Evolutionary conservation across 768 basidiomycete species (phyloP), one percentile per base, ranked within the genome.

Genomic region (Trichaptum fuscoviolaceum): DNA sequence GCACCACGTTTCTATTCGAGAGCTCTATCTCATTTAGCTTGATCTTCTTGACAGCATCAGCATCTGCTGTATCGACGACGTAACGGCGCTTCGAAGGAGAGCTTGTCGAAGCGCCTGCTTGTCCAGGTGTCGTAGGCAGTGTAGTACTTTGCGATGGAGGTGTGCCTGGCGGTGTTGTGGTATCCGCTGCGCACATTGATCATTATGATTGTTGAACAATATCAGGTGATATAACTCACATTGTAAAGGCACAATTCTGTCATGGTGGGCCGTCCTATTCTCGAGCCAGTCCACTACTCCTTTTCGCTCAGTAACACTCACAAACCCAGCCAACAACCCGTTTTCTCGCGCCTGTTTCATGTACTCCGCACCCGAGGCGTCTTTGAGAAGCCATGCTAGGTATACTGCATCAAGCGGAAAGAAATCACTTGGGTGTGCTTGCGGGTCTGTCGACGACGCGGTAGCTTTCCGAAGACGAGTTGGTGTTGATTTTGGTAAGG

Each of bases 21-120:
- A 95, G 81, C 75, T 95, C 90, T n/a, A 93, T 81, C 71, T 93
- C 90, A 66, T 85, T 86, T 73, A 80, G 79, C 73, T 80, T 84
- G 67, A 97, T 93, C 73, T 87, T 89, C 79, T 96, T 97, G 66
- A 96, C 95, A 24, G 89, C 83, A 63, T 95, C 95, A 2, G 87
- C 76, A 73, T 98, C 96, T 25, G 85, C 84, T 0, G 82, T 70
- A 75, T 98, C 91, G 0, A 91, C 81, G 17, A 91, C 86, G 72
- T 96, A 96, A 34, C 88, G 84, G 64, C 91, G 82, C 76, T 96
- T 96, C 23, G 81, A 70, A 9, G 86, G 82, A 0, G 87, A 83
- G 9, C 82, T 76, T 1, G 74, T 72, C 6, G 71, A 52, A 1
- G 77, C 79, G 3, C 73, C 73, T 9, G 70, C 69, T n/a, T 57